Conservation (phyloP, 2,329 filamentous ascomycete species). For the Aspergillus pseudoglaucus region DNA sequence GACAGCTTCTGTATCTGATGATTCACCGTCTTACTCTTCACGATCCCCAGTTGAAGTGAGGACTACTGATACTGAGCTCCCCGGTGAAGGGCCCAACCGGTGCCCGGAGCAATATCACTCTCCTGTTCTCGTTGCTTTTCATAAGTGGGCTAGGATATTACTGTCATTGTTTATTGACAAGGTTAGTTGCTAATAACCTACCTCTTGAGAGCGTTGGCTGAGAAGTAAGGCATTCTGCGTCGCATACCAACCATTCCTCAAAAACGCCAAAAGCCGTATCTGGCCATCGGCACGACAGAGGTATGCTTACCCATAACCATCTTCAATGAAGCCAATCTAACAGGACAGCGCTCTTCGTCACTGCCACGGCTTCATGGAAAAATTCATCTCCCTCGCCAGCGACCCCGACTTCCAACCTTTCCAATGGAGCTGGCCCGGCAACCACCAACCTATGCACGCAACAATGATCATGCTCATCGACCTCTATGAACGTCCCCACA, state of each 20-base stretch:
- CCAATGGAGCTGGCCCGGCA: conserved; percentile 44
- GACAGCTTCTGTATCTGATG: conserved; percentile 12
- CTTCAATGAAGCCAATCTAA: too few relatives aligned
- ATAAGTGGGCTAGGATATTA: conserved; percentile 42
- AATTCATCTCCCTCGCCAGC: conserved; percentile 42
- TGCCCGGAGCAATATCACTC: conserved; percentile 40
- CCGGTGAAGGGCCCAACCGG: conserved; percentile 29
- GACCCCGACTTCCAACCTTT: conserved; percentile 44
- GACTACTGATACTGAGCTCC: conserved; percentile 24
- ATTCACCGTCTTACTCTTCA: conserved; percentile 20
- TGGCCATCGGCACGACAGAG: conserved; percentile 43
- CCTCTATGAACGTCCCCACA: conserved; percentile 41
- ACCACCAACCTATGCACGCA: conserved; percentile 20
- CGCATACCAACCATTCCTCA: conserved; percentile 44
- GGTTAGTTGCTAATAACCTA: too few relatives aligned
- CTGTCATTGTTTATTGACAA: conserved; percentile 42
- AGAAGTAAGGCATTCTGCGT: conserved; percentile 37
- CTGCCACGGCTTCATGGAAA: conserved; percentile 44
- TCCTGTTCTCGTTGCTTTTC: conserved; percentile 36
- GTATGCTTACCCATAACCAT: too few relatives aligned
- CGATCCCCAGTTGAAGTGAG: conserved; percentile 21
- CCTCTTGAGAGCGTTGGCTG: too few relatives aligned
- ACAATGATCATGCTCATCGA: conserved; percentile 44
- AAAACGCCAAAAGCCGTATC: conserved; percentile 42
- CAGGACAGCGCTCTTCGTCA: conserved; percentile 36